Evolutionary conservation across 495 filamentous ascomycete genomes (phyloP), one percentile per base, ranked within the genome.

Genomic region (Sphaerosporella brunnea): DNA sequence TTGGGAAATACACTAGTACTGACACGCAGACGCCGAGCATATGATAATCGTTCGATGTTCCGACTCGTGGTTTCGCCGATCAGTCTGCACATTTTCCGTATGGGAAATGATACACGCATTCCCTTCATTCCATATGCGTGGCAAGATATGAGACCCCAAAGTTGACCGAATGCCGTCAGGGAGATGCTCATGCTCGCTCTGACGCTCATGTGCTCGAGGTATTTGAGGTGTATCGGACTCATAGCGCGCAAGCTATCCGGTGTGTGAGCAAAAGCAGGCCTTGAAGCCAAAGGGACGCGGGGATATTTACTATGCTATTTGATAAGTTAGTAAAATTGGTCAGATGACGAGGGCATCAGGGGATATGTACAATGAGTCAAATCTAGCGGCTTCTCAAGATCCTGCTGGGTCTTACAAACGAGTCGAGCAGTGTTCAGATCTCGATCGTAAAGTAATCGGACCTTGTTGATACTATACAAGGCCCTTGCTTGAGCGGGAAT

Each of bases 121-220:
- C 84, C 83, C 15, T 70, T 68, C 0, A 68, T 51, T 4, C 77
- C 84, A 58, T 94, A 92, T 1, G 77, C 74, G 59, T 96, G 87
- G 48, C 84, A 95, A 1, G 84, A 74, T 16, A 95, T 84, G 26
- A 95, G 67, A 0, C 87, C 88, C 87, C 87, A 95, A 0, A 94
- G 66, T 47, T 93, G 79, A 49, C 72, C 68, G 57, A 90, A 86
- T 0, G 80, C 80, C 48, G 82, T 88, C 54, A 93, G 81, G 4
- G 85, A 93, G 53, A 95, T 88, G 4, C 86, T 93, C 85, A 94
- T 94, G 48, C 83, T 92, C 0, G 84, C 79, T 19, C 85, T 74
- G 2, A 93, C 84, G 1, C 74, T 74, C 87, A 94, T 94, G 59
- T 94, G 82, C n/a, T 68, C 71, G 1, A 94, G 69, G 50, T 93